Percentiles rank a stretch among this genome's conserved stretches.
These are phyloP conservation scores for Microbotryum scabiosae DNA, from an alignment of 1,284 basidiomycete genomes.

Conservation along the genomic window DNA sequence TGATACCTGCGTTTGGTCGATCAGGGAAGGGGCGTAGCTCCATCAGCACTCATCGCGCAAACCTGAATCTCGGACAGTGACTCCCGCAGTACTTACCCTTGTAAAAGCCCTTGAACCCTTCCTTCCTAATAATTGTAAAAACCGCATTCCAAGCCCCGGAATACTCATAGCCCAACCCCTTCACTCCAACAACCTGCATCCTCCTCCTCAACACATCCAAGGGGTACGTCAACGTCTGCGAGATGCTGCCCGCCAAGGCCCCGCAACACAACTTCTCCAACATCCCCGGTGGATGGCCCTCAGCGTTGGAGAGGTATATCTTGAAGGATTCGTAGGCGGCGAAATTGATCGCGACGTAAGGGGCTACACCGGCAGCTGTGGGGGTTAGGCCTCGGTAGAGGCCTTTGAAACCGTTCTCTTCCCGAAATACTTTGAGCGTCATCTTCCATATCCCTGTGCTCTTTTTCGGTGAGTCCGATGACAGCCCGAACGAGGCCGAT, in stretches of 20 bases:
- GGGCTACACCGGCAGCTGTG: constrained; percentile 32
- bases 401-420: constrained; percentile 41
- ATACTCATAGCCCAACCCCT: constrained; percentile 46
- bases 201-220: constrained; percentile 88
- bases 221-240: constrained; percentile 89
- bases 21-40: no score
- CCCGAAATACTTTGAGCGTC: constrained; percentile 39
- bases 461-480: constrained; percentile 17
- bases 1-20: no score
- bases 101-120: background rate
- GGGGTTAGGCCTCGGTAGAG: constrained; percentile 41
- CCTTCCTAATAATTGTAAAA: background rate
- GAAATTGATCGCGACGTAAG: constrained; percentile 34
- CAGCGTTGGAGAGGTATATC: constrained; percentile 23
- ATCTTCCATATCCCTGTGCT: constrained; percentile 39
- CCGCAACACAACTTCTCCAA: constrained; percentile 44
- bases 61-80: no score
- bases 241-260: constrained; percentile 55
- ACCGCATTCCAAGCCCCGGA: constrained; percentile 18
- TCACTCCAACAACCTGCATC: constrained; percentile 91
- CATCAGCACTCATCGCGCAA: no score
- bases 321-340: constrained; percentile 34
- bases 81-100: background rate
- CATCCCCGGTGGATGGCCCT: constrained; percentile 27
- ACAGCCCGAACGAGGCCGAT: constrained; percentile 21